These are phyloP conservation scores for Panaeolus papilionaceus DNA, from an alignment of 768 basidiomycete species.

Conservation along the genomic window DNA sequence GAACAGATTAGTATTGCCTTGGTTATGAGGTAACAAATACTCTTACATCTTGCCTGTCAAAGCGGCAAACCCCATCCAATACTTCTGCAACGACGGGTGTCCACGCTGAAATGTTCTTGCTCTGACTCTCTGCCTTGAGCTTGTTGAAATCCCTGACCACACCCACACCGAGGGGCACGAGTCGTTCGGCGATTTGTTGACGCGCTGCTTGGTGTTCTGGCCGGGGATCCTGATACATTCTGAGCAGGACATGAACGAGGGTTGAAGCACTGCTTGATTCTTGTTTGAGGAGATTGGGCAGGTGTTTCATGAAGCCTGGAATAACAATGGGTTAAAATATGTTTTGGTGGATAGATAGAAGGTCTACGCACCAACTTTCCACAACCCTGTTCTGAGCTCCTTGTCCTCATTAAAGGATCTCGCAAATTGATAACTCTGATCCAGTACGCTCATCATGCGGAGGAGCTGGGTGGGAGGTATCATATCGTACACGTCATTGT, in stretches of 20 bases:
- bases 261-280: conserved; percentile 98
- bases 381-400: conserved; percentile 93
- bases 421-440: conserved; percentile 98
- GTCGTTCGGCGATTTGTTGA: conserved; percentile 76
- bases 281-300: conserved; percentile 97
- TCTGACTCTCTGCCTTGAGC: conserved; percentile 87
- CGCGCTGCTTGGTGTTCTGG: conserved; percentile 85
- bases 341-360: background rate
- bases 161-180: conserved; percentile 83
- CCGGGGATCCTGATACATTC: conserved; percentile 95
- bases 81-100: conserved; percentile 99
- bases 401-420: conserved; percentile 98
- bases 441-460: conserved; percentile 92
- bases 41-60: conserved; percentile 91
- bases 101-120: conserved; percentile 96
- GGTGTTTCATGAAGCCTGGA: conserved; percentile 98
- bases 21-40: background rate
- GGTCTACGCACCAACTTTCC: conserved; percentile 94
- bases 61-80: conserved; percentile 85
- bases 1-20: background rate
- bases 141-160: conserved; percentile 92
- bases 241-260: conserved; percentile 86
- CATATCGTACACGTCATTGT: conserved; percentile 87
- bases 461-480: conserved; percentile 95
- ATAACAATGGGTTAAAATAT: background rate